These are phyloP conservation scores for Ormosia semicastrata DNA, from an alignment of 306 rosid species.

Conservation along the genomic window DNA sequence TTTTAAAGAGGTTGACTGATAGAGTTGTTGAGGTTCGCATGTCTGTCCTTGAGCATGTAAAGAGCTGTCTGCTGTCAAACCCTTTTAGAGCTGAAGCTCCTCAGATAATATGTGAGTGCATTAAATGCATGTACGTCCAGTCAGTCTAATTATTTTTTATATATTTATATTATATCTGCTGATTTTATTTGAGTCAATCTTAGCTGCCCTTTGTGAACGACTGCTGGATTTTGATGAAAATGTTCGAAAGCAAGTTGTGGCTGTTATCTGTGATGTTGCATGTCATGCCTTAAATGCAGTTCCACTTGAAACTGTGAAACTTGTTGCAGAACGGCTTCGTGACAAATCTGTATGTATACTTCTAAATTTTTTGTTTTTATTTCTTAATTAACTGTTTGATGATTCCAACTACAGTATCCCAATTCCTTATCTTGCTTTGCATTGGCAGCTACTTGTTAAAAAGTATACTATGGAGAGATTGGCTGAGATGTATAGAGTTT, in stretches of 20 bases:
- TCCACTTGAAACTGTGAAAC: constrained; percentile 80
- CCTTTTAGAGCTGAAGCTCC: constrained; percentile 80
- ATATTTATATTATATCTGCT: constrained; percentile 19
- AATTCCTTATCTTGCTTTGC: constrained; percentile 30
- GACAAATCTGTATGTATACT: constrained; percentile 85
- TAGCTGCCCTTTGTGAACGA: constrained; percentile 95
- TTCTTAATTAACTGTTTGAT: background rate
- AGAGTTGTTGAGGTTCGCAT: constrained; percentile 86
- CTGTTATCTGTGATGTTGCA: constrained; percentile 89
- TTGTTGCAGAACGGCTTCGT: constrained; percentile 95
- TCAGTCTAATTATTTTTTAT: constrained; percentile 6
- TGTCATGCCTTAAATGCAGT: constrained; percentile 64
- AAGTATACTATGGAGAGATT: constrained; percentile 91
- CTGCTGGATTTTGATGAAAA: constrained; percentile 92
- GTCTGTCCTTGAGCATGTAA: constrained; percentile 86
- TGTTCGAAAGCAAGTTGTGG: constrained; percentile 94
- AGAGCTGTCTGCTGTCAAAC: constrained; percentile 74
- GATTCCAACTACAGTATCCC: constrained; percentile 22
- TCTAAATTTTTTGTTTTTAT: background rate
- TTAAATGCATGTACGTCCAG: background rate
- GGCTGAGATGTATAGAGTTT: constrained; percentile 74
- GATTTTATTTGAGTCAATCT: constrained; percentile 39
- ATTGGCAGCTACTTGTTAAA: constrained; percentile 84
- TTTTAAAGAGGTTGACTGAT: constrained; percentile 91
- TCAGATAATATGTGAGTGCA: constrained; percentile 73